Conservation (phyloP, 306 rosid genomes). For the Quillaja saponaria region DNA sequence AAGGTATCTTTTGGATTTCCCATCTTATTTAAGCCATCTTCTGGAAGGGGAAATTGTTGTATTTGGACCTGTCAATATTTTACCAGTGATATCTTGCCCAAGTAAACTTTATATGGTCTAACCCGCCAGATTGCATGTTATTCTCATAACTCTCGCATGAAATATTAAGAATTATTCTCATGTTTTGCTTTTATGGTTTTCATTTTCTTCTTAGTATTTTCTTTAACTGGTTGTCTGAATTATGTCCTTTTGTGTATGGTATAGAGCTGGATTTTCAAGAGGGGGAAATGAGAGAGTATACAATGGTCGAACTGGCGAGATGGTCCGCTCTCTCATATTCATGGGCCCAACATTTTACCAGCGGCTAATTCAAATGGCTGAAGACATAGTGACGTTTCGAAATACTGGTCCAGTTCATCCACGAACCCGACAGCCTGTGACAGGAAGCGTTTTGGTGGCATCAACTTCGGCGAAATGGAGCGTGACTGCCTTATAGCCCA, state of each 20-base stretch:
- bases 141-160: constrained; percentile 12
- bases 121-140: constrained; percentile 10
- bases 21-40: constrained; percentile 15
- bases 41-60: constrained; percentile 9
- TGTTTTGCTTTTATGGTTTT: constrained; percentile 1
- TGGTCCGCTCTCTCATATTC: constrained; percentile 78
- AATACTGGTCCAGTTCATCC: constrained; percentile 99
- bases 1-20: not conserved
- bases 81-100: constrained; percentile 9
- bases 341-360: constrained; percentile 99
- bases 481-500: constrained; percentile 96
- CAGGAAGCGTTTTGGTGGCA: constrained; percentile 91
- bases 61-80: constrained; percentile 11
- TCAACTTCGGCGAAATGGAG: constrained; percentile 98
- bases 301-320: constrained; percentile 89
- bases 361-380: constrained; percentile 93
- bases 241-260: constrained; percentile 21
- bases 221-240: not conserved
- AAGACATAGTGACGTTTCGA: constrained; percentile 89
- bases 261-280: constrained; percentile 85
- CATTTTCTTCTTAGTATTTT: not conserved
- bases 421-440: constrained; percentile 94
- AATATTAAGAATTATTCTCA: constrained; percentile 17
- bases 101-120: constrained; percentile 20
- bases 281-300: constrained; percentile 94